Base-by-base conservation (phyloP, 306 rosid genomes). In the Sesbania bispinosa region DNA sequence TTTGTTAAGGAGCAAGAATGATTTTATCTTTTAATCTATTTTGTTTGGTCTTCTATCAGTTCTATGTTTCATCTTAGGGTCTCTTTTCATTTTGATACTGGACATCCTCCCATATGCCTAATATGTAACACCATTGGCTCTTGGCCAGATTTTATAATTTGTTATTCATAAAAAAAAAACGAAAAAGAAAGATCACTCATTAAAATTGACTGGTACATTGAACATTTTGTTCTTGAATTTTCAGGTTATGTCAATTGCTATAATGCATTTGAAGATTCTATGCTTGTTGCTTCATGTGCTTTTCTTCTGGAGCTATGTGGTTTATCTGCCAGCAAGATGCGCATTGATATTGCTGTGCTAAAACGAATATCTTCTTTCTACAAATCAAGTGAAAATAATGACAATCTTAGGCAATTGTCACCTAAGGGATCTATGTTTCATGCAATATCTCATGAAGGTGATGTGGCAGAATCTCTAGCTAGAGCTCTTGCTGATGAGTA, bases 231-330 rank as follows among this genome's bases (percentile, higher is more conserved):
- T 46, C 60, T 78, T 69, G 67, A 61, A 48, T 81, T 78, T 79
- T 73, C 94, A 93, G 98, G 90, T 93, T 71, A 68, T 87, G 54
- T 96, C 97, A 45, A 83, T 85, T 74, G 96, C 96, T 78, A 83
- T 90, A 78, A 78, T 83, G 83, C 92, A 90, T 87, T 87, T 81
- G 98, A 93, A 84, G 87, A 90, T 86, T 80, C 89, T 43, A 80
- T 84, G 82, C 86, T 93, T 76, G 96, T 83, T 79, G 90, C 98
- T 58, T 88, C 98, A 7, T 90, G 97, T 83, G 84, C 94, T 75
- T 88, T 93, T 78, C 90, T 93, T 69, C 69, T 93, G 71, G 97
- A 88, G 87, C 94, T 93, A 48, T 86, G 96, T 67, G 98, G 98
- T 38, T 78, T 88, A 80, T 90, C 97, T 79, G 94, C 97, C 76